A percentile compares a stretch with the other conserved stretches of the same genome.
Evolutionary conservation across 768 basidiomycete genomes (phyloP).

Genomic region (Lentinula lateritia): DNA sequence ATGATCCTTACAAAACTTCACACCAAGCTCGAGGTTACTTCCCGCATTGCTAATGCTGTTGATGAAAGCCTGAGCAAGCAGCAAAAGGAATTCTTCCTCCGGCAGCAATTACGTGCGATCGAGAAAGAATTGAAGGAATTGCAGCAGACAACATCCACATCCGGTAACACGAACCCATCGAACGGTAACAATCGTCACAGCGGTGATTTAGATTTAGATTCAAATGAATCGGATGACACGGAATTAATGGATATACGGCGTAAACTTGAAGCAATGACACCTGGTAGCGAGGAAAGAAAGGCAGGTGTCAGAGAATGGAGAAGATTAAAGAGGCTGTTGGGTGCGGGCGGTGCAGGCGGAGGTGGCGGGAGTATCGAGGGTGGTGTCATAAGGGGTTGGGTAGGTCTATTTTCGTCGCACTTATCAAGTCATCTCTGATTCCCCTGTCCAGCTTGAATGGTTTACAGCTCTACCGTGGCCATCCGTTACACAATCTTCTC

Average conservation of each 20-base stretch:
- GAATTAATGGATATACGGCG: conserved; percentile 68
- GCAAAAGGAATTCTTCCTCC: conserved; percentile 83
- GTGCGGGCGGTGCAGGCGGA: conserved; percentile 2
- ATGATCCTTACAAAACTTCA: conserved; percentile 69
- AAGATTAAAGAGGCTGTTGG: conserved; percentile 53
- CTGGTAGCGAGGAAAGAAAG: conserved; percentile 75
- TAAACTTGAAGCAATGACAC: conserved; percentile 69
- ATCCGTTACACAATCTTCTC: conserved; percentile 27
- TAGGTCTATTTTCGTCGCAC: conserved; percentile 28
- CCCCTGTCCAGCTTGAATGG: conserved; percentile 75
- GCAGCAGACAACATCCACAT: conserved; percentile 20
- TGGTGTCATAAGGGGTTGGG: conserved; percentile 82
- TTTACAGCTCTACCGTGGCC: conserved; percentile 84
- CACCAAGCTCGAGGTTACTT: conserved; percentile 75
- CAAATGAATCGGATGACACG: conserved; percentile 76
- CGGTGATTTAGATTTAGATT: conserved; percentile 53
- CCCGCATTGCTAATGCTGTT: conserved; percentile 75
- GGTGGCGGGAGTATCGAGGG: conserved; percentile 64
- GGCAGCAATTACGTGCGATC: conserved; percentile 78
- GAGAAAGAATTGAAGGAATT: conserved; percentile 68
- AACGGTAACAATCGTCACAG: conserved; percentile 18
- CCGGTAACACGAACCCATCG: conserved; percentile 11
- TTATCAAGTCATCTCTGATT: not conserved
- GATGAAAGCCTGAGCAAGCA: conserved; percentile 84
- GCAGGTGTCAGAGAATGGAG: conserved; percentile 81